Conservation (phyloP, 2,329 filamentous ascomycete species). For the Claviceps humidiphila region DNA sequence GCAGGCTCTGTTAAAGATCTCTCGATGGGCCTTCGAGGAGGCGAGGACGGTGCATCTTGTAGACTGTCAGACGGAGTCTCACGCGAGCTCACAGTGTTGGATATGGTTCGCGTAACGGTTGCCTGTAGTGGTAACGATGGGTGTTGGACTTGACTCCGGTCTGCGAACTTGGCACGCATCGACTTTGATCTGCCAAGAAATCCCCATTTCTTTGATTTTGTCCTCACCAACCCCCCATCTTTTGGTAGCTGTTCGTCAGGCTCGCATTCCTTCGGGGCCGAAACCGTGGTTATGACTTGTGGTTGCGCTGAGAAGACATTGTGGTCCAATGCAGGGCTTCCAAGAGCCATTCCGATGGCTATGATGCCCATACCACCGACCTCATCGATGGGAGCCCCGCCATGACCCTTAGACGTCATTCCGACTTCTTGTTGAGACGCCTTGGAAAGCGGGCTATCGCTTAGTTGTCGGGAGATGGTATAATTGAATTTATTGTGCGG, state of each 20-base stretch:
- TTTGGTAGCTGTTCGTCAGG: constrained; percentile 8
- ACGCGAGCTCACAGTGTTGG: background rate
- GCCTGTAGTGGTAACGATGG: background rate
- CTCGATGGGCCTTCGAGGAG: background rate
- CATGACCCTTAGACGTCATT: background rate
- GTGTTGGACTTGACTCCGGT: constrained; percentile 6
- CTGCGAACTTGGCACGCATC: constrained; percentile 14
- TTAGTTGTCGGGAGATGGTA: constrained; percentile 1
- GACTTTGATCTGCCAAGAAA: constrained; percentile 37
- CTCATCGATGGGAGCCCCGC: constrained; percentile 16
- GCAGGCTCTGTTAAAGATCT: constrained; percentile 2
- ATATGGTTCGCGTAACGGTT: background rate
- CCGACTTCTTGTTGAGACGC: constrained; percentile 23
- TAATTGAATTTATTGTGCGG: background rate
- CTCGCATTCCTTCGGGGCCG: constrained; percentile 10
- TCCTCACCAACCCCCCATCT: constrained; percentile 16
- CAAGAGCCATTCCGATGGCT: constrained; percentile 61
- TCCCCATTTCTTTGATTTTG: constrained; percentile 44
- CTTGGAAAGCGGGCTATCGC: constrained; percentile 13
- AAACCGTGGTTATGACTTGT: constrained; percentile 13
- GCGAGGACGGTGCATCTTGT: background rate
- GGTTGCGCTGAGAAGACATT: constrained; percentile 15
- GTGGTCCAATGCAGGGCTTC: constrained; percentile 46
- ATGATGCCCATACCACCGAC: constrained; percentile 15
- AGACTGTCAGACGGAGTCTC: background rate